Evolutionary conservation across 768 basidiomycete species (phyloP), one percentile per base, ranked within the genome.

Genomic region (Boletus tylopilopsis): DNA sequence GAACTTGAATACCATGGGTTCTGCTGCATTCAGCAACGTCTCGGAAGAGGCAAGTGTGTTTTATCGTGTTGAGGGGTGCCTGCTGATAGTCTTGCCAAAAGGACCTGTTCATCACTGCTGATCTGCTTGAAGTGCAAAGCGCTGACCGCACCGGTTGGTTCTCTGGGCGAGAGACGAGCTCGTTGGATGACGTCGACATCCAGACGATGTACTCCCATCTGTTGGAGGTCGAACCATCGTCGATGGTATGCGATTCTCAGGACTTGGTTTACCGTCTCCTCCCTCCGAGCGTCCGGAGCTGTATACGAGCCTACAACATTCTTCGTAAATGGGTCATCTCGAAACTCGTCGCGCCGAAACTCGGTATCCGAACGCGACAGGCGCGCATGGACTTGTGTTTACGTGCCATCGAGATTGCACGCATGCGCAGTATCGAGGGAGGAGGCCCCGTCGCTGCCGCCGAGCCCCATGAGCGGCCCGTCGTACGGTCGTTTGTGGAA

Each of bases 141-240:
- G 78, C 81, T 15, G 90, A 93, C 63, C 80, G 82, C 27, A 84
- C 80, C 2, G 90, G 87, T 3, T 93, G 90, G 90, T 87, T 90
- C 66, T 54, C 65, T 13, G 47, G 70, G 27, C 73, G 80, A 45
- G 89, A 91, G n/a, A 63, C 72, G 0, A 68, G 67, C 15, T 68
- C 74, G 0, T 65, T 71, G 40, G 90, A 93, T 40, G 71, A 75
- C 4, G 73, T 83, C n/a, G 87, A 90, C 54, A 83, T 92, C 39
- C 87, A 92, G 63, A 84, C 79, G 21, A 84, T 93, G 55, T 85
- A 87, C 64, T 77, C 82, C 3, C 81, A 87, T 57, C 67, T 93
- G 29, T 76, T 79, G 55, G 84, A 89, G 35, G 76, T 90, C 34
- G 81, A 85, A 57, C 83, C 85, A 1, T 88, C 90, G 0, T 70